Base-by-base conservation (phyloP, 768 basidiomycete genomes). In the Pleurotus sapidus region DNA sequence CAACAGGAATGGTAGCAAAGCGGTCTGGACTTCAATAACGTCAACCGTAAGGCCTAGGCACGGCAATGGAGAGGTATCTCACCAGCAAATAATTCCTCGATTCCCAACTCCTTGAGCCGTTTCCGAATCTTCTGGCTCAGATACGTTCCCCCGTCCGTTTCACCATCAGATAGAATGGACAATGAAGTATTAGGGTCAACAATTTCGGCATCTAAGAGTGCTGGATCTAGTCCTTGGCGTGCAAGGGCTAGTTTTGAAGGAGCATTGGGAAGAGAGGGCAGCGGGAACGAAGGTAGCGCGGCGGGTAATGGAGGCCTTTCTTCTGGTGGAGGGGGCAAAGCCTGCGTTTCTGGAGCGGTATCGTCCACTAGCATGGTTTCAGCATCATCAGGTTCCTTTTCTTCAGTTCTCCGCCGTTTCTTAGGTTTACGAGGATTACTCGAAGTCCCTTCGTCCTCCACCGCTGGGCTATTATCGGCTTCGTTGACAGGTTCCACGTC, bases 61-160 rank as follows among this genome's bases (percentile, higher is more conserved):
- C 15, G 23, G 56, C 8, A 40, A 20, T 34, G 2, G 15, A 20
- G 17, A 40, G 45, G 11, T 3, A 37, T 70, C 84, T 60, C 63
- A 93, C 94, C 94, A 55, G 94, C 93, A 70, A 98, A 97, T 57
- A 96, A 76, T 58, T 94, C 88, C 4, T 76, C 78, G n/a, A 98
- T 85, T 2, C 93, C 94, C 18, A 93, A 77, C 24, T 92, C 89
- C 27, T 76, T 70, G 54, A 98, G 67, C 43, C 90, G 76, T 62
- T 71, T 84, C 61, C 81, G 74, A 49, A 81, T 90, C 66, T 75
- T 84, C 63, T 76, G 77, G 56, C 82, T 80, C 17, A 95, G 72
- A 2, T 80, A 82, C 0, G 76, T 79, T 23, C 65, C 72, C n/a
- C 73, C 71, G 46, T 77, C 74, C 23, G 71, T 70, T 12, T 70